phyloP scores from a whole-genome alignment of 495 filamentous ascomycete species.

The Xylaria sp. region DNA sequence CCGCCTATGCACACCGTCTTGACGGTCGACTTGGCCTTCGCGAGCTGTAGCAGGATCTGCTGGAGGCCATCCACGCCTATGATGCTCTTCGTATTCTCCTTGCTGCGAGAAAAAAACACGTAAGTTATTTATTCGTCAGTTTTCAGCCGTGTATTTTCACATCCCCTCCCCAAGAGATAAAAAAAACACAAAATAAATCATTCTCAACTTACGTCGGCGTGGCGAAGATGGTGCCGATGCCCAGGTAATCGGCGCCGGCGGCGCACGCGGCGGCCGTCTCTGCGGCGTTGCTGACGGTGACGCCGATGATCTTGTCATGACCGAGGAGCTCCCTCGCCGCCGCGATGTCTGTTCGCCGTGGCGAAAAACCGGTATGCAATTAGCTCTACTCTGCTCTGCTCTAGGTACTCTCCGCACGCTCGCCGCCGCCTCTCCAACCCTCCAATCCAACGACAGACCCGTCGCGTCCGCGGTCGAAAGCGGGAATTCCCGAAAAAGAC shows the following conservation, averaged over 20 bases:
- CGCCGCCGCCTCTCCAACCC: no score
- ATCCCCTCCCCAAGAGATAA: no score
- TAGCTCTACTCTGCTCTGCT: no score
- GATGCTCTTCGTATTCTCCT: slow-evolving; percentile 79
- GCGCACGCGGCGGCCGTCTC: slow-evolving; percentile 72
- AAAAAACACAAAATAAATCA: no score
- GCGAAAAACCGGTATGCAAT: no score
- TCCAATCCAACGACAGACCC: slow-evolving; percentile 14
- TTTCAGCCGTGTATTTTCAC: no score
- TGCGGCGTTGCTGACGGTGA: slow-evolving; percentile 71
- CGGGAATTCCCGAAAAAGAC: background rate
- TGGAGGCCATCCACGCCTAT: slow-evolving; percentile 82
- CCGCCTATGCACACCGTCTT: slow-evolving; percentile 84
- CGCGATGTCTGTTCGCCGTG: slow-evolving; percentile 59
- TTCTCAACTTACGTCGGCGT: slow-evolving; percentile 78
- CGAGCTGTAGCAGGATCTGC: slow-evolving; percentile 68
- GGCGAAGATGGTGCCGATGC: slow-evolving; percentile 85
- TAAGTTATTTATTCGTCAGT: no score
- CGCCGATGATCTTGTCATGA: slow-evolving; percentile 67
- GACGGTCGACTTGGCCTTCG: slow-evolving; percentile 41
- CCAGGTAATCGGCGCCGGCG: slow-evolving; percentile 84
- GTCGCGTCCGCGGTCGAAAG: background rate
- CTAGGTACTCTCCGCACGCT: no score
- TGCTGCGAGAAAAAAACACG: no score
- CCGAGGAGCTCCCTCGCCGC: slow-evolving; percentile 77